phyloP scores from a whole-genome alignment of 192 early-diverging fungal species.

The Kickxella alabastrina region DNA sequence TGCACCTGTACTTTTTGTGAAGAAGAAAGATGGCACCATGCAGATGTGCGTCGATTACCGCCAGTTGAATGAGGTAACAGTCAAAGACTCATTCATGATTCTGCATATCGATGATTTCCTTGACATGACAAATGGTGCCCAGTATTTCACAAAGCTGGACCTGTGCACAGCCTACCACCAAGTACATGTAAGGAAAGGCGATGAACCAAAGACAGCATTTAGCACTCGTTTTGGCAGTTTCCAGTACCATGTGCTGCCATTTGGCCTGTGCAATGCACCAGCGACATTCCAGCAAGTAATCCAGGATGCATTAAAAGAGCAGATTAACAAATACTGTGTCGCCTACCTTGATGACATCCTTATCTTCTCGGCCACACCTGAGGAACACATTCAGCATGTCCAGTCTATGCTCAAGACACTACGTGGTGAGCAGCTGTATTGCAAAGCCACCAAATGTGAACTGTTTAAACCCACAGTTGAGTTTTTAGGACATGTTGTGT shows the following conservation, averaged over 20 bases:
- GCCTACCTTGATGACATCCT: no score
- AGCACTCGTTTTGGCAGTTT: slow-evolving; percentile 32
- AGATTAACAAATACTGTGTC: slow-evolving; percentile 19
- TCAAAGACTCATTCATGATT: slow-evolving; percentile 50
- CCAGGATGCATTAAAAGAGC: slow-evolving; percentile 38
- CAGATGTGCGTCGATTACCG: slow-evolving; percentile 57
- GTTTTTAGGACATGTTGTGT: no score
- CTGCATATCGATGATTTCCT: no score
- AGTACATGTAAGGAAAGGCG: slow-evolving; percentile 22
- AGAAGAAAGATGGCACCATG: slow-evolving; percentile 52
- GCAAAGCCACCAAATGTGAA: no score
- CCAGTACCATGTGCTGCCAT: slow-evolving; percentile 58
- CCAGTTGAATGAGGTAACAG: slow-evolving; percentile 43
- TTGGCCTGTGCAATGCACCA: slow-evolving; percentile 60
- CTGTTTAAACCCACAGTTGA: no score
- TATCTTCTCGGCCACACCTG: slow-evolving; percentile 38
- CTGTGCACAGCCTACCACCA: slow-evolving; percentile 43
- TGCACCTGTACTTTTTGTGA: no score
- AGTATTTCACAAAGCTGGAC: slow-evolving; percentile 41
- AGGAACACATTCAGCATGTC: slow-evolving; percentile 17
- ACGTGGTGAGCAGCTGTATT: slow-evolving; percentile 5
- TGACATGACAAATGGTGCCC: slow-evolving; percentile 16
- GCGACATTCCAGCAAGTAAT: slow-evolving; percentile 55
- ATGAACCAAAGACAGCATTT: slow-evolving; percentile 52
- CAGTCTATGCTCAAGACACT: slow-evolving; percentile 8